phyloP scores from a whole-genome alignment of 768 basidiomycete species.

The Auricularia sp. region DNA sequence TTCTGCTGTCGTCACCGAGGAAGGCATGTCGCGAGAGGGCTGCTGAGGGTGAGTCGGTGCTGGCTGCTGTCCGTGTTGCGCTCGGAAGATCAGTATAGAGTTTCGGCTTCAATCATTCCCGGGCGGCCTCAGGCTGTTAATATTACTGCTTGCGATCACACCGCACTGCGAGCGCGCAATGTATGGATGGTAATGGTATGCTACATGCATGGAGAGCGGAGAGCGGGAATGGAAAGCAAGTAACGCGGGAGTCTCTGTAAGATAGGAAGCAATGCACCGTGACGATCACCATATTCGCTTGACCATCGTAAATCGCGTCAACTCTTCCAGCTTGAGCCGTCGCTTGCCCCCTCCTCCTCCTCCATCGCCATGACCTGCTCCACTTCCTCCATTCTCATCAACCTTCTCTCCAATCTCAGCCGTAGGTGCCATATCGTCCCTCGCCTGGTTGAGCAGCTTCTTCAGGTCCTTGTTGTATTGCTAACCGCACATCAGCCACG shows the following conservation, averaged over 20 bases:
- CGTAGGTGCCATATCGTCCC: conserved; percentile 56
- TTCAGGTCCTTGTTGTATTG: conserved; percentile 77
- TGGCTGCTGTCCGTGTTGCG: too few species aligned
- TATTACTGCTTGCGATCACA: too few species aligned
- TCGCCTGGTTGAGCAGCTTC: conserved; percentile 51
- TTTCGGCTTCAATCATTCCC: too few species aligned
- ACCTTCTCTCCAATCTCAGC: conserved; percentile 62
- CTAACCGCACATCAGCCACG: conserved; percentile 23
- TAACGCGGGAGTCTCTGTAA: neutral
- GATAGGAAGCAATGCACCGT: neutral
- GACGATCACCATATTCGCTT: conserved; percentile 68
- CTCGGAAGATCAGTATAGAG: too few species aligned
- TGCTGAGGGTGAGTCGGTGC: too few species aligned
- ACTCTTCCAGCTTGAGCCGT: conserved; percentile 71
- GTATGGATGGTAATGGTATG: too few species aligned
- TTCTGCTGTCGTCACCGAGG: too few species aligned
- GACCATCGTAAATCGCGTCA: conserved; percentile 93
- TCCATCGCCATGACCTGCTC: conserved; percentile 17
- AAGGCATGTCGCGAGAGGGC: too few species aligned
- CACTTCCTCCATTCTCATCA: conserved; percentile 7
- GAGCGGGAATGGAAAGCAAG: neutral
- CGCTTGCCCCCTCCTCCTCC: conserved; percentile 33
- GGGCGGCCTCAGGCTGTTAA: too few species aligned
- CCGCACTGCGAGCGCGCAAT: too few species aligned
- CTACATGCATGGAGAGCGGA: too few species aligned